Evolutionary conservation across 352 stramenopile genomes (phyloP), one percentile per base, ranked within the genome.

Genomic region (Phytophthora quininea): DNA sequence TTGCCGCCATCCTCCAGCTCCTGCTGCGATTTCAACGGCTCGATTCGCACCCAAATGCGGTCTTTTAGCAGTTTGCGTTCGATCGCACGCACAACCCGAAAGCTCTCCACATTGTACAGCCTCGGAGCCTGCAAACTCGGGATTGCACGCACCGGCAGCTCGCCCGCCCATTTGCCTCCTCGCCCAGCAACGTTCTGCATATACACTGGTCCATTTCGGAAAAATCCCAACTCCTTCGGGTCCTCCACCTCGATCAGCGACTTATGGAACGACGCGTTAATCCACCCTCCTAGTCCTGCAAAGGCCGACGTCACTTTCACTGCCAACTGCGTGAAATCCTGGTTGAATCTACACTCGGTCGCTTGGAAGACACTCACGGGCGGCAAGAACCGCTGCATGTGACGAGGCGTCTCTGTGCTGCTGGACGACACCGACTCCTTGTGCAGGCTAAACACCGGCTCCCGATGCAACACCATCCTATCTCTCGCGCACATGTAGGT

Each of bases 61-160:
- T 93, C 83, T 61, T 93, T 90, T 12, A 93, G 71, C 15, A 92
- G 67, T 45, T 90, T 92, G 10, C 86, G 79, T 47, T 91, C 83
- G 35, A 90, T 62, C 0, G 80, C 78, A 19, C 71, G 66, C 11
- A 89, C 77, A 38, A 93, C 77, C 15, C 73, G 76, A 59, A 84
- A 92, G 38, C 58, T 79, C 50, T 85, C 77, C 1, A 92, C 47
- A 45, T 74, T 82, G 48, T 82, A 82, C 35, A 81, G 61, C 1
- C 73, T 60, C 29, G 78, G 81, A 5, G 86, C 83, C 49, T 92
- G 80, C 1, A 93, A 73, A 58, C 70, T 91, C 15, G 86, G 86
- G 42, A 82, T 76, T 4, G 74, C 81, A 32, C 86, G 83, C 8
- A 92, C 72, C 2, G 86, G 86, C 29, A 93, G 58, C 50, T 89